phyloP scores from a whole-genome alignment of 805 yeast species.

The Sugiyamaella lignohabitans region DNA sequence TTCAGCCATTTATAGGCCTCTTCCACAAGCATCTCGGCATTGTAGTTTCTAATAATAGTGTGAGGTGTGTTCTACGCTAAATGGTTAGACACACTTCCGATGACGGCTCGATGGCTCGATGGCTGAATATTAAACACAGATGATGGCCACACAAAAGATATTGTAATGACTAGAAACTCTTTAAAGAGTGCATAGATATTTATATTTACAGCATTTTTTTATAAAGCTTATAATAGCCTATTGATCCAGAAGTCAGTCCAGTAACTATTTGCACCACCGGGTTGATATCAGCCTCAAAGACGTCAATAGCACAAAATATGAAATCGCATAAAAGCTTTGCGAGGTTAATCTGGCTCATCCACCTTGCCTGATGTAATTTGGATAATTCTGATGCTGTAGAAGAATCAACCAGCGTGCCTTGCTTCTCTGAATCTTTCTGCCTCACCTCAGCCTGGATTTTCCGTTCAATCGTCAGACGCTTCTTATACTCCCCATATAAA shows the following conservation, averaged over 20 bases:
- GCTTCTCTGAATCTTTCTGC: neutral
- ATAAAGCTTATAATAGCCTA: constrained; percentile 22
- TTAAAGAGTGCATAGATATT: neutral
- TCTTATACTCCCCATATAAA: constrained; percentile 13
- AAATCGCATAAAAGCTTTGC: constrained; percentile 26
- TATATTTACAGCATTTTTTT: constrained; percentile 7
- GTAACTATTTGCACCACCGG: constrained; percentile 21
- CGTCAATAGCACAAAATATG: constrained; percentile 26
- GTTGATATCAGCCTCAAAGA: constrained; percentile 20
- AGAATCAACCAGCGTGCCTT: no score
- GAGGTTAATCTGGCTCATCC: constrained; percentile 13
- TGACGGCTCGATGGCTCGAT: no score
- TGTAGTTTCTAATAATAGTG: no score
- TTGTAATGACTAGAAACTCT: no score
- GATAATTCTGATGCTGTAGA: neutral
- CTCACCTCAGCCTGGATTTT: neutral
- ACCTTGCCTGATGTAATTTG: neutral
- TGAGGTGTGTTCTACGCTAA: no score
- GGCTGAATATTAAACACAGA: no score
- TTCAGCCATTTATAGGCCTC: no score
- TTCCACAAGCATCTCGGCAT: no score
- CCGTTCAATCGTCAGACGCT: constrained; percentile 1
- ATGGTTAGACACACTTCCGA: no score
- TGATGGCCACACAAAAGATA: no score
- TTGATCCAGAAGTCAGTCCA: constrained; percentile 23